These are phyloP conservation scores for Colletotrichum tamarilloi DNA, from an alignment of 2,329 filamentous ascomycete species.

Conservation along the genomic window DNA sequence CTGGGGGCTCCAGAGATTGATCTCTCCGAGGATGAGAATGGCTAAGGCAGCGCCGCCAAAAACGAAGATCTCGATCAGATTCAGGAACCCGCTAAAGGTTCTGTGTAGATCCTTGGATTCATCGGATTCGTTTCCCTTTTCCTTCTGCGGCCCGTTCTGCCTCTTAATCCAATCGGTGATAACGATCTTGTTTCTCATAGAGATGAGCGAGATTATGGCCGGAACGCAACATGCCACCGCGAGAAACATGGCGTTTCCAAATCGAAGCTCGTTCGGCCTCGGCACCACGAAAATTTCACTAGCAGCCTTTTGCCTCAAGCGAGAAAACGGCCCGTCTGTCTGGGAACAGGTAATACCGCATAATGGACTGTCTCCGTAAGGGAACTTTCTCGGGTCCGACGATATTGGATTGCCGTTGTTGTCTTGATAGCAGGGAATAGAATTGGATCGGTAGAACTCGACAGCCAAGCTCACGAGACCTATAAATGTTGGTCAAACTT, in stretches of 20 bases:
- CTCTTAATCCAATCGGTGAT: slow-evolving; percentile 67
- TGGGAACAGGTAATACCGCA: slow-evolving; percentile 62
- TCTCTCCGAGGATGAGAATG: slow-evolving; percentile 71
- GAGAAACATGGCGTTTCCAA: slow-evolving; percentile 69
- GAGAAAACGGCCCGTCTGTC: slow-evolving; percentile 61
- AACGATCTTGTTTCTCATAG: slow-evolving; percentile 73
- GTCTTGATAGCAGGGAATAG: slow-evolving; percentile 55
- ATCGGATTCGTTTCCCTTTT: slow-evolving; percentile 56
- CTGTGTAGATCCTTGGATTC: slow-evolving; percentile 69
- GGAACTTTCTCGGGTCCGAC: slow-evolving; percentile 51
- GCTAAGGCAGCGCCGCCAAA: slow-evolving; percentile 69
- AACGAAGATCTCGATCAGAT: slow-evolving; percentile 67
- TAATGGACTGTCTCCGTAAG: slow-evolving; percentile 49
- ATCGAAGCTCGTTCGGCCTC: slow-evolving; percentile 64
- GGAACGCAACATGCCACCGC: slow-evolving; percentile 74
- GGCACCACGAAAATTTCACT: slow-evolving; percentile 74
- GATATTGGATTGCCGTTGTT: slow-evolving; percentile 50
- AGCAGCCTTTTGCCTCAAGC: slow-evolving; percentile 64
- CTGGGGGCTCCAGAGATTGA: slow-evolving; percentile 70
- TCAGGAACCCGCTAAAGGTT: slow-evolving; percentile 63
- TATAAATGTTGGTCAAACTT: slow-evolving; percentile 37
- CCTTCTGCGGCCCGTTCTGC: slow-evolving; percentile 41
- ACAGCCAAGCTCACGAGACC: slow-evolving; percentile 71
- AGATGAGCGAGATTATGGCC: slow-evolving; percentile 69
- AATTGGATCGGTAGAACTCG: slow-evolving; percentile 69